Evolutionary conservation across 345 rosid genomes (phyloP).

Genomic region (Viola odorata): DNA sequence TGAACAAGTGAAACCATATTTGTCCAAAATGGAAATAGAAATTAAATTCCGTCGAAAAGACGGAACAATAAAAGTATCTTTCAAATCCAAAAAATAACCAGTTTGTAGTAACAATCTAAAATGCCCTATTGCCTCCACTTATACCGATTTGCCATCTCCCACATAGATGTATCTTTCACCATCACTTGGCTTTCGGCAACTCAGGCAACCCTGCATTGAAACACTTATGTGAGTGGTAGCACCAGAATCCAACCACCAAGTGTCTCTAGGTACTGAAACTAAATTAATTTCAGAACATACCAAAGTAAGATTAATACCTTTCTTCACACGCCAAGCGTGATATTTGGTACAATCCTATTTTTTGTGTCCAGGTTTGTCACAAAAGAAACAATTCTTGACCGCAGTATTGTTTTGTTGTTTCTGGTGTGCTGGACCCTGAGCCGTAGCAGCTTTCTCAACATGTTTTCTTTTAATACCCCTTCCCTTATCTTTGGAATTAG

Average conservation of each 20-base stretch:
- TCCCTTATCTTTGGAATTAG: background rate
- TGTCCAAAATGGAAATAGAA: background rate
- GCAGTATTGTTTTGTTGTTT: background rate
- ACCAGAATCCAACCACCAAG: slow-evolving; percentile 5
- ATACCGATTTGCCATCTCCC: background rate
- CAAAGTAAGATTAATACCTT: slow-evolving; percentile 1
- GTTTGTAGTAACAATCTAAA: background rate
- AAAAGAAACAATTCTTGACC: background rate
- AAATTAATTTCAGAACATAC: slow-evolving; percentile 10
- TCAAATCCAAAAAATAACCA: background rate
- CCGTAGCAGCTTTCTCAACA: background rate
- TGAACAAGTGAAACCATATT: background rate
- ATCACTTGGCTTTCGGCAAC: background rate
- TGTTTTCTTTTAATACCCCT: background rate
- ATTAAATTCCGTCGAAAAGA: slow-evolving; percentile 3
- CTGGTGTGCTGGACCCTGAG: background rate
- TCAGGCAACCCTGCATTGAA: slow-evolving; percentile 1
- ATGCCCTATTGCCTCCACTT: background rate
- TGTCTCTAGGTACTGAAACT: background rate
- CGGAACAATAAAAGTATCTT: background rate
- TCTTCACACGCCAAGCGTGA: background rate
- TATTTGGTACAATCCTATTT: background rate
- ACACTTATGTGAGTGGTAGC: slow-evolving; percentile 1
- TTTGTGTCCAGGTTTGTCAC: background rate
- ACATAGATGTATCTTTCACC: slow-evolving; percentile 1